phyloP scores from a whole-genome alignment of 495 filamentous ascomycete species.

The Friedmanniomyces endolithicus region DNA sequence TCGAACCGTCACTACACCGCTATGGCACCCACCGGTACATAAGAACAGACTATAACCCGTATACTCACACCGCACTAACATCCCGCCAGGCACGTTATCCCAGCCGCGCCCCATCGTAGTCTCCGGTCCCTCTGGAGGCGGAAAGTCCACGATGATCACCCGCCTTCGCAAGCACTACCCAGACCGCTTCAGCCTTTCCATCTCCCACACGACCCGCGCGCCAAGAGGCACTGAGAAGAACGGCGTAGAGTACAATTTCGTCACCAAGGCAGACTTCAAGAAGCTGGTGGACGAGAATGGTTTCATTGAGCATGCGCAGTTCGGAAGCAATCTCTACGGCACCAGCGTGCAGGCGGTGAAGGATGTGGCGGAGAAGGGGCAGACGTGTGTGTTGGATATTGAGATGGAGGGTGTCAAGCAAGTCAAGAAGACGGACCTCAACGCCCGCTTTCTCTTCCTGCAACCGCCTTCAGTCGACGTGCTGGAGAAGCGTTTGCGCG shows the following conservation, averaged over 20 bases:
- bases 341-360: slow-evolving; percentile 67
- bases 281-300: slow-evolving; percentile 53
- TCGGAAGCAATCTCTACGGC: slow-evolving; percentile 81
- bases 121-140: slow-evolving; percentile 73
- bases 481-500: slow-evolving; percentile 64
- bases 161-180: slow-evolving; percentile 57
- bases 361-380: slow-evolving; percentile 55
- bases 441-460: slow-evolving; percentile 76
- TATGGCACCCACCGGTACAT: slow-evolving; percentile 5
- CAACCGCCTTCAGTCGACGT: slow-evolving; percentile 63
- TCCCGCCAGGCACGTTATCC: neutral
- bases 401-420: slow-evolving; percentile 99
- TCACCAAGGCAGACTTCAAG: slow-evolving; percentile 54
- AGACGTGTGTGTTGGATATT: slow-evolving; percentile 67
- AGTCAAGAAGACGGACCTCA: slow-evolving; percentile 57
- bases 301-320: slow-evolving; percentile 83
- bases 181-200: slow-evolving; percentile 64
- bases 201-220: slow-evolving; percentile 74
- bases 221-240: slow-evolving; percentile 66
- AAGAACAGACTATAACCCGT: neutral
- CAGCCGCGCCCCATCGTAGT: slow-evolving; percentile 60
- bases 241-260: slow-evolving; percentile 74
- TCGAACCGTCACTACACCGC: neutral
- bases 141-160: slow-evolving; percentile 78
- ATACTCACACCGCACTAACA: neutral